Evolutionary conservation across 495 filamentous ascomycete genomes (phyloP).

Genomic region (Pyronema omphalodes): DNA sequence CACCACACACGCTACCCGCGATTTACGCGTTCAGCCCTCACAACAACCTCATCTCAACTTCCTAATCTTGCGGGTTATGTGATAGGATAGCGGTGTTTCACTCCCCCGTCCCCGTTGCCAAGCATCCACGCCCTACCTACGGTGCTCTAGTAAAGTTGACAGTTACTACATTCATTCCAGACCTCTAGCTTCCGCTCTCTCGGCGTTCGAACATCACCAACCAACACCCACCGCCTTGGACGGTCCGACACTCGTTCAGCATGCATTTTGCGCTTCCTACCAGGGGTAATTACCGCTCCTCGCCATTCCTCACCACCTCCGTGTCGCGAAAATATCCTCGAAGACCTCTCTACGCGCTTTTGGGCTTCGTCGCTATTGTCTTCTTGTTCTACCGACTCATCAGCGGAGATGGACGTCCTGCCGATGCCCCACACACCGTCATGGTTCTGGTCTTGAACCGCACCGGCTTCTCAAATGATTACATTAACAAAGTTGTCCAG

Average conservation of each 20-base stretch:
- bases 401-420: conserved; percentile 31
- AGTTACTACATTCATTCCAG: too few relatives aligned
- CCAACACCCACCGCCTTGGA: too few relatives aligned
- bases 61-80: too few relatives aligned
- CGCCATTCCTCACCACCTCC: conserved; percentile 38
- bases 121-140: too few relatives aligned
- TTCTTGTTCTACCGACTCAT: conserved; percentile 40
- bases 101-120: too few relatives aligned
- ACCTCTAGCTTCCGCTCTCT: too few relatives aligned
- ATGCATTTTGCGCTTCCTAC: conserved; percentile 84
- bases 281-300: conserved; percentile 35
- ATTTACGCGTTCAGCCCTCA: too few relatives aligned
- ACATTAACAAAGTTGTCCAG: conserved; percentile 51
- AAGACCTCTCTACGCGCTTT: conserved; percentile 45
- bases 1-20: too few relatives aligned
- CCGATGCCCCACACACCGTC: conserved; percentile 64
- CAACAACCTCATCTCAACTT: too few relatives aligned
- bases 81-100: too few relatives aligned
- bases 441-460: conserved; percentile 72
- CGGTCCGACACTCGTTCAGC: background rate
- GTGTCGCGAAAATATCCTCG: conserved; percentile 38
- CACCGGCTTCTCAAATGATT: conserved; percentile 37
- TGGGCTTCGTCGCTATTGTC: conserved; percentile 40
- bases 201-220: too few relatives aligned
- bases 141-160: too few relatives aligned